Percentiles rank a stretch among this genome's conserved stretches.
phyloP scores from a whole-genome alignment of 1,139 yeast genomes.

The Kodamaea anthophila region DNA sequence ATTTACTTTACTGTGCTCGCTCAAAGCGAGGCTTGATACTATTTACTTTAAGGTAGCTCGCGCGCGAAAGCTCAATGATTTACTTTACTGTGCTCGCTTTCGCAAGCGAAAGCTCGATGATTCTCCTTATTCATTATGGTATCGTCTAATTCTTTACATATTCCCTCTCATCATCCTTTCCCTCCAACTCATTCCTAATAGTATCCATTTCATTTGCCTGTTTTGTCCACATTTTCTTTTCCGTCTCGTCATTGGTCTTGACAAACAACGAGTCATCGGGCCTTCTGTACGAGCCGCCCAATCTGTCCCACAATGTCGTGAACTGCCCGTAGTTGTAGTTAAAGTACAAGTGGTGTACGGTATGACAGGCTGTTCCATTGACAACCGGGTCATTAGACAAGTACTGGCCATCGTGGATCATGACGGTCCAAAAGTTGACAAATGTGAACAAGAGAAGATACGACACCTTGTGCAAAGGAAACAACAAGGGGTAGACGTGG shows the following conservation, averaged over 20 bases:
- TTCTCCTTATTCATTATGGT: too few relatives aligned
- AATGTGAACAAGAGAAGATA: slow-evolving; percentile 77
- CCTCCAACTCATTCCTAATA: slow-evolving; percentile 77
- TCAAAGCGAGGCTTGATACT: too few relatives aligned
- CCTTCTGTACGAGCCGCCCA: slow-evolving; percentile 87
- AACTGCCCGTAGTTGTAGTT: slow-evolving; percentile 97
- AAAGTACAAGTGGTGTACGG: slow-evolving; percentile 92
- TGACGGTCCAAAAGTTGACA: slow-evolving; percentile 96
- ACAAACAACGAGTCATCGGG: slow-evolving; percentile 87
- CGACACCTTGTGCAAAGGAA: slow-evolving; percentile 86
- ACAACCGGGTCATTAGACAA: slow-evolving; percentile 88
- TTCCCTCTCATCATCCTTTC: slow-evolving; percentile 51
- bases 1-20: too few relatives aligned
- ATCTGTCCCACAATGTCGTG: slow-evolving; percentile 95
- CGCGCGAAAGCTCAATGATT: too few relatives aligned
- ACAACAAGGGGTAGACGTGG: slow-evolving; percentile 81
- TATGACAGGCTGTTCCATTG: slow-evolving; percentile 97
- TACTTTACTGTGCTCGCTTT: neutral
- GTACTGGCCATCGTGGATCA: slow-evolving; percentile 98
- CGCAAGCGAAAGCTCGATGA: too few relatives aligned
- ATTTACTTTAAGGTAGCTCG: too few relatives aligned
- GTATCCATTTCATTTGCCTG: slow-evolving; percentile 76
- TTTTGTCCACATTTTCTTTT: slow-evolving; percentile 59
- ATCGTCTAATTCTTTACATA: slow-evolving; percentile 15
- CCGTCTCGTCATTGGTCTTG: slow-evolving; percentile 43